A percentile compares a stretch with the other conserved stretches of the same genome.
phyloP scores from a whole-genome alignment of 129 eudicot genomes.

The Chrysanthemum seticuspe region DNA sequence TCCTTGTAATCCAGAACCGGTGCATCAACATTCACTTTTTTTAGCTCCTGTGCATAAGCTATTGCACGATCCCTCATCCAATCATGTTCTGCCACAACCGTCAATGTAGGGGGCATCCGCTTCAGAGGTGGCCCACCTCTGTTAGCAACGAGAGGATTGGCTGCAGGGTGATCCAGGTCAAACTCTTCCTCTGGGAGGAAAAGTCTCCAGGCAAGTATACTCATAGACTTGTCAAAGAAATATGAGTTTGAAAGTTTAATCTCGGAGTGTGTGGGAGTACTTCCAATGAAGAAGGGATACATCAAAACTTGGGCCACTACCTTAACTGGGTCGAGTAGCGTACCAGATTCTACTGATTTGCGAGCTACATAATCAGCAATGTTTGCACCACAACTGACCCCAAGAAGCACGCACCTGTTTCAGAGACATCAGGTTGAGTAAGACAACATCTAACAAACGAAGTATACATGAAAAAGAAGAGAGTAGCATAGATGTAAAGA shows the following conservation, averaged over 20 bases:
- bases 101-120: constrained; percentile 85
- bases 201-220: constrained; percentile 85
- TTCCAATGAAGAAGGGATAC: constrained; percentile 95
- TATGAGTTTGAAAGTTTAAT: constrained; percentile 85
- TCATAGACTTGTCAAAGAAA: constrained; percentile 87
- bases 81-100: constrained; percentile 87
- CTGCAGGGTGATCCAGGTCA: constrained; percentile 95
- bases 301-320: constrained; percentile 91
- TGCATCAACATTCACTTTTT: constrained; percentile 87
- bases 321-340: constrained; percentile 73
- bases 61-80: constrained; percentile 99
- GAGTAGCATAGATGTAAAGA: too few species aligned
- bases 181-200: constrained; percentile 73
- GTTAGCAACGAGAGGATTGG: constrained; percentile 66
- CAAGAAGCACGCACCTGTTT: constrained; percentile 88
- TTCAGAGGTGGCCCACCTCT: constrained; percentile 76
- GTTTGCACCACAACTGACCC: constrained; percentile 91
- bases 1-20: constrained; percentile 95
- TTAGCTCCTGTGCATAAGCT: constrained; percentile 83
- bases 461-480: too few species aligned
- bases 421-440: too few species aligned
- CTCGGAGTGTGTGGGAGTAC: constrained; percentile 83
- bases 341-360: constrained; percentile 76
- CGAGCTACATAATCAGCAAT: constrained; percentile 84
- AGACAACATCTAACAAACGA: too few species aligned